phyloP scores from a whole-genome alignment of 192 early-diverging fungal species.

The Cetraspora pellucida region DNA sequence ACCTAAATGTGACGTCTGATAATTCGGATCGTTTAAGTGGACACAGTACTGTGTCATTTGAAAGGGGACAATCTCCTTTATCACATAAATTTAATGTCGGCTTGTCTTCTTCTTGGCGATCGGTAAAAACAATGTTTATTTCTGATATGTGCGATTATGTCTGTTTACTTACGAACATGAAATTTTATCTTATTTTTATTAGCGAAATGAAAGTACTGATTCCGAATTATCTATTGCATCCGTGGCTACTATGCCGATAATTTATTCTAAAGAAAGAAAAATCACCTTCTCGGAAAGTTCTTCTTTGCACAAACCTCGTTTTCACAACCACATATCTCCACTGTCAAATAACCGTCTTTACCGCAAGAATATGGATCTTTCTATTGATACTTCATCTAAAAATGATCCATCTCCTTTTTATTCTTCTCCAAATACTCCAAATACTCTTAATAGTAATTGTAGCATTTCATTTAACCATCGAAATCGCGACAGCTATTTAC shows the following conservation, averaged over 20 bases:
- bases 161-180: neutral
- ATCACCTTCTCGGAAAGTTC: neutral
- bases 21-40: neutral
- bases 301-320: no score
- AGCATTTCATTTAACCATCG: no score
- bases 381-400: neutral
- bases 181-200: neutral
- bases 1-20: neutral
- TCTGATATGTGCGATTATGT: neutral
- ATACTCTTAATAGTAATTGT: neutral
- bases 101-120: neutral
- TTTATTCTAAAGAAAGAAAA: neutral
- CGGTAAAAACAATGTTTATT: neutral
- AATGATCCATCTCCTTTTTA: neutral
- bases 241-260: neutral
- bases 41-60: neutral
- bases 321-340: no score
- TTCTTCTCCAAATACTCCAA: neutral
- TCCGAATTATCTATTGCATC: neutral
- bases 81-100: neutral
- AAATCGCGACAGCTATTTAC: no score
- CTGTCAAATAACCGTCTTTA: no score
- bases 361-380: neutral
- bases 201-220: neutral
- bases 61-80: neutral